A percentile compares a stretch with the other conserved stretches of the same genome.
phyloP scores from a whole-genome alignment of 2,329 filamentous ascomycete species.

The Thelonectria rubi region DNA sequence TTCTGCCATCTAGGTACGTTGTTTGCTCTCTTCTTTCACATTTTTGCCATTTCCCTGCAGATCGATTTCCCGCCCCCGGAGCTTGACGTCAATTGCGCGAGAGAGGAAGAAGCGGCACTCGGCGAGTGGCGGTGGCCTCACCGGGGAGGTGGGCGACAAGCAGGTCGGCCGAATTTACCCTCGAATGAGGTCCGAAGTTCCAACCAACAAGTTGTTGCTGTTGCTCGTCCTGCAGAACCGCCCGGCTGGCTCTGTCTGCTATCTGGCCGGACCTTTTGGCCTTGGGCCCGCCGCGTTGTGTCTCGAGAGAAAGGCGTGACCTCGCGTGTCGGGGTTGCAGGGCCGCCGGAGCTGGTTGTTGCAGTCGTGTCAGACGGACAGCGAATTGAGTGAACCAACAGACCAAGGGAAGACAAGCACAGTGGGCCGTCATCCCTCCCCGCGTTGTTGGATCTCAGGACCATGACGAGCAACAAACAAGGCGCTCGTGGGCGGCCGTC shows the following conservation, averaged over 20 bases:
- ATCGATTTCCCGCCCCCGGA: constrained; percentile 9
- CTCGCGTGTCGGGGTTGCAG: constrained; percentile 4
- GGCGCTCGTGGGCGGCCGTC: neutral
- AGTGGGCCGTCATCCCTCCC: constrained; percentile 1
- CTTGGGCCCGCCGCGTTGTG: constrained; percentile 1
- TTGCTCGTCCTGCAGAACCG: constrained; percentile 9
- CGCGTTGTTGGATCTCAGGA: neutral
- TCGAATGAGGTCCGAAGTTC: neutral
- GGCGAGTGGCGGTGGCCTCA: constrained; percentile 16
- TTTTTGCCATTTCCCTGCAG: constrained; percentile 2
- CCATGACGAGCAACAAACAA: neutral
- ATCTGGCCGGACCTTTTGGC: neutral
- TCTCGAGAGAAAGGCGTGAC: constrained; percentile 1
- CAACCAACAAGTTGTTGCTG: constrained; percentile 31
- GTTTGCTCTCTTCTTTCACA: neutral
- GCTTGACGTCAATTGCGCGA: constrained; percentile 6
- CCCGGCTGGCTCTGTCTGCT: constrained; percentile 5
- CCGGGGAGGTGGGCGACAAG: constrained; percentile 10
- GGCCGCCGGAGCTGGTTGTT: neutral
- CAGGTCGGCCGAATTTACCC: constrained; percentile 15
- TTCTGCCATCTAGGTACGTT: constrained; percentile 9
- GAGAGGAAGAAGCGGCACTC: constrained; percentile 22
- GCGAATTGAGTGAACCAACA: constrained; percentile 13
- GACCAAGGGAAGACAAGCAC: neutral
- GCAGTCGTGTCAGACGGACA: constrained; percentile 6